These are phyloP conservation scores for Jamesozyma spencerorum DNA, from an alignment of 805 yeast species.

Conservation along the genomic window DNA sequence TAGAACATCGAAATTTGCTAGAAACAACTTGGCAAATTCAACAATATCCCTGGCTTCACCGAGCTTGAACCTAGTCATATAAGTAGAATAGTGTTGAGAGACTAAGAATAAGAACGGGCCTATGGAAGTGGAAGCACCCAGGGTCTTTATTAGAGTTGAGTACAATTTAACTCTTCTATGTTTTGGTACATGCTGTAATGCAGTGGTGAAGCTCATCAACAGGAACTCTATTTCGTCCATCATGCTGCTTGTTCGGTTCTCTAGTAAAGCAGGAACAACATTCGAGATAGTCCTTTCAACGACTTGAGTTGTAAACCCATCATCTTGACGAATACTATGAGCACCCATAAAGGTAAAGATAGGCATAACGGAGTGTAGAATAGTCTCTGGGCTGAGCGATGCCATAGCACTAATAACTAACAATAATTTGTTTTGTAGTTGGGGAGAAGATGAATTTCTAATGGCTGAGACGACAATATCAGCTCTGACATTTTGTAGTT, in stretches of 20 bases:
- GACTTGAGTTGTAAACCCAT: constrained; percentile 85
- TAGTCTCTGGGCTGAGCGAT: constrained; percentile 78
- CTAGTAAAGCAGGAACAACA: constrained; percentile 83
- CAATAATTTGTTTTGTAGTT: constrained; percentile 82
- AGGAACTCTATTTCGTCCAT: constrained; percentile 71
- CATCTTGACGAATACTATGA: constrained; percentile 92
- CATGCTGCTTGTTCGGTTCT: constrained; percentile 32
- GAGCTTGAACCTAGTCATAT: constrained; percentile 44
- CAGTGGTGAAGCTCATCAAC: constrained; percentile 82
- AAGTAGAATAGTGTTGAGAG: constrained; percentile 64
- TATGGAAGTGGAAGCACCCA: constrained; percentile 59
- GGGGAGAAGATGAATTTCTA: constrained; percentile 83
- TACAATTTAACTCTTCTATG: constrained; percentile 87
- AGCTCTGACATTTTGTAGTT: constrained; percentile 66
- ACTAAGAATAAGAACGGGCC: constrained; percentile 68
- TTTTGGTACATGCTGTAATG: constrained; percentile 90
- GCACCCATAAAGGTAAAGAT: constrained; percentile 99
- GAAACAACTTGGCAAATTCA: constrained; percentile 64
- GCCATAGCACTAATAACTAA: constrained; percentile 84
- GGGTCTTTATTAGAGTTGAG: constrained; percentile 63
- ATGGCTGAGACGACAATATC: constrained; percentile 87
- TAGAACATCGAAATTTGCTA: constrained; percentile 55
- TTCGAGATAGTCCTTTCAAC: constrained; percentile 84
- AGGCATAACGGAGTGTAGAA: constrained; percentile 97
- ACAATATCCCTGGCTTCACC: constrained; percentile 59